Base-by-base conservation (phyloP, 2,329 filamentous ascomycete genomes). In the Colletotrichum sp. region DNA sequence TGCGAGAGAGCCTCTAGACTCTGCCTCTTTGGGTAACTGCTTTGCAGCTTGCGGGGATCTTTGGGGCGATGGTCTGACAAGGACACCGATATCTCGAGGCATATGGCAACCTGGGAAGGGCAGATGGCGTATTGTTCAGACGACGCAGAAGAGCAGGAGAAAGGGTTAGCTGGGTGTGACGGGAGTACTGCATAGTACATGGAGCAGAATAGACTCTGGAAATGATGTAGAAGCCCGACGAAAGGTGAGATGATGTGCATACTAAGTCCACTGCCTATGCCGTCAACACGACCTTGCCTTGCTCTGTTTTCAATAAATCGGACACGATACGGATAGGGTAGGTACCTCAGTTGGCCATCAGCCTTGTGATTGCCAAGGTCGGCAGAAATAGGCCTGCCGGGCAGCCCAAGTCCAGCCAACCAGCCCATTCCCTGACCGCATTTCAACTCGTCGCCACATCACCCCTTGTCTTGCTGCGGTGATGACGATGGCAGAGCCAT, bases 91-190 rank as follows among this genome's bases (percentile, higher is more conserved):
- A 29, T 21, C 33, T 47, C 38, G 31, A 71, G 27, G 38, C 65
- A 58, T 33, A 59, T 13, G 55, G 55, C 31, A 43, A 62, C 38
- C n/a, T 36, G 36, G n/a, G 24, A 24, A 43, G 59, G 59, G 24
- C 29, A 31, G 54, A 69, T 47, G 34, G 47, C 66, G 27, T 62
- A 55, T 72, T 61, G 68, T 73, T 73, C 71, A 63, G 71, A 73
- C 71, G 61, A 71, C 68, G 62, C 29, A 66, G 29, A 33, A 15
- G 13, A 29, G 36, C 36, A 59, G 18, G 15, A 58, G 55, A 58
- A 18, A 47, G 38, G 38, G 9, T n/a, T n/a, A 47, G 38, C 38
- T 47, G 18, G 18, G 18, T n/a, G 38, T 47, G 38, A 47, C 38
- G 38, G 18, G 12, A n/a, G 21, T 9, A 61, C 31, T 21, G 29